Percentiles rank a stretch among this genome's conserved stretches.
Conservation (phyloP, 306 rosid genomes). For the Lablab purpureus region DNA sequence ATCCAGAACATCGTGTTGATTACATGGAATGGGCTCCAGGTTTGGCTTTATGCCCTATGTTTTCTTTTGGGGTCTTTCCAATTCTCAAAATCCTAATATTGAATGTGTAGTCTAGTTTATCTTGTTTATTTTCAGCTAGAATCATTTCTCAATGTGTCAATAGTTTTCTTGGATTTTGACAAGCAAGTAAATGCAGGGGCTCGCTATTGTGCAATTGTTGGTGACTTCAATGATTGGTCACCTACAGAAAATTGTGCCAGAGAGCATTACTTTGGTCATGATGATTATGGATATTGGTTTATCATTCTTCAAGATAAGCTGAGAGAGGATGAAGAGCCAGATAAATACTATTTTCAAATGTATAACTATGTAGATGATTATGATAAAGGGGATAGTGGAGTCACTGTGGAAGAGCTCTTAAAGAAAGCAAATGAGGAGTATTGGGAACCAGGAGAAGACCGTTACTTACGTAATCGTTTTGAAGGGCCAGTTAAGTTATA, state of each 20-base stretch:
- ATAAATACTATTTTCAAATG: conserved; percentile 92
- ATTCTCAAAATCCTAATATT: conserved; percentile 14
- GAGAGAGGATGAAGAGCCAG: conserved; percentile 85
- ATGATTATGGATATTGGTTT: conserved; percentile 98
- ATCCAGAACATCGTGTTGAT: conserved; percentile 91
- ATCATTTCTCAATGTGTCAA: neutral
- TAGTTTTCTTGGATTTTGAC: conserved; percentile 39
- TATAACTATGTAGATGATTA: conserved; percentile 89
- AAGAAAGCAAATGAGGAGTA: conserved; percentile 84
- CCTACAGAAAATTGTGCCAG: conserved; percentile 88
- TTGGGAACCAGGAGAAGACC: conserved; percentile 98
- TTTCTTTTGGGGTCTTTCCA: conserved; percentile 35
- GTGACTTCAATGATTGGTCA: conserved; percentile 93
- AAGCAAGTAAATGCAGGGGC: conserved; percentile 68
- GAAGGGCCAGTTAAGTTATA: conserved; percentile 88
- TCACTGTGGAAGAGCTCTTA: conserved; percentile 78
- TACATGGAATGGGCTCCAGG: conserved; percentile 99
- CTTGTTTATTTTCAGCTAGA: conserved; percentile 25
- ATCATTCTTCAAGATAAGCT: conserved; percentile 88
- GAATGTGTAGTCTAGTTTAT: conserved; percentile 26
- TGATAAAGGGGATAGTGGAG: conserved; percentile 96
- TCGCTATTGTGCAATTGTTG: conserved; percentile 89
- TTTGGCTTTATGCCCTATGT: conserved; percentile 51
- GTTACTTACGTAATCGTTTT: conserved; percentile 71
- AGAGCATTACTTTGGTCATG: conserved; percentile 91